phyloP scores from a whole-genome alignment of 2,329 filamentous ascomycete species.

The Mollisiaceae sp. region DNA sequence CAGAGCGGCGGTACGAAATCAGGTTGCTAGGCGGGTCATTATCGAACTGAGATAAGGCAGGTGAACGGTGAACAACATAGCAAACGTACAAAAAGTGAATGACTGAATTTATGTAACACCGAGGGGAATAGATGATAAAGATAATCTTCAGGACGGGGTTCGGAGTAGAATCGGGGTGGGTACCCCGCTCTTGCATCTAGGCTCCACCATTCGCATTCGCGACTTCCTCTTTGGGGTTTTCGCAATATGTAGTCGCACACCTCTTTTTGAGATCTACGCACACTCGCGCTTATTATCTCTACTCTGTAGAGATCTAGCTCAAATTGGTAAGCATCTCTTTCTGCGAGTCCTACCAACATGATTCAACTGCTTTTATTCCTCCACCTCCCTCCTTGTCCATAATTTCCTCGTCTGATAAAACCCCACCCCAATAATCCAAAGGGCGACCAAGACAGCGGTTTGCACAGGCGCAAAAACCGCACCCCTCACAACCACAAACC shows the following conservation, averaged over 20 bases:
- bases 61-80: too few relatives aligned
- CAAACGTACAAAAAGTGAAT: too few relatives aligned
- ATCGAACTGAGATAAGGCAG: too few relatives aligned
- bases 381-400: not conserved
- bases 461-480: conserved; percentile 63
- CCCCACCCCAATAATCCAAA: conserved; percentile 54
- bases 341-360: not conserved
- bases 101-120: too few relatives aligned
- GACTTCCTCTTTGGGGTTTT: not conserved
- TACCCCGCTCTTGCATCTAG: not conserved
- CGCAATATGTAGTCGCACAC: not conserved
- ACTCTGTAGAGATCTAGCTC: not conserved
- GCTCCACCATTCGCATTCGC: not conserved
- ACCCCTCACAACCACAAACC: conserved; percentile 62
- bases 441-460: conserved; percentile 54
- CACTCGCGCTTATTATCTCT: not conserved
- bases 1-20: too few relatives aligned
- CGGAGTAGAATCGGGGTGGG: conserved; percentile 7
- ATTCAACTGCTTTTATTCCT: not conserved
- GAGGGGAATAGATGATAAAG: not conserved
- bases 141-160: not conserved
- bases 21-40: too few relatives aligned
- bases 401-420: conserved; percentile 61
- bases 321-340: not conserved
- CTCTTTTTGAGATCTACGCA: not conserved